These are phyloP conservation scores for Aspergillus biplanus DNA, from an alignment of 495 filamentous ascomycete genomes.

Conservation along the genomic window DNA sequence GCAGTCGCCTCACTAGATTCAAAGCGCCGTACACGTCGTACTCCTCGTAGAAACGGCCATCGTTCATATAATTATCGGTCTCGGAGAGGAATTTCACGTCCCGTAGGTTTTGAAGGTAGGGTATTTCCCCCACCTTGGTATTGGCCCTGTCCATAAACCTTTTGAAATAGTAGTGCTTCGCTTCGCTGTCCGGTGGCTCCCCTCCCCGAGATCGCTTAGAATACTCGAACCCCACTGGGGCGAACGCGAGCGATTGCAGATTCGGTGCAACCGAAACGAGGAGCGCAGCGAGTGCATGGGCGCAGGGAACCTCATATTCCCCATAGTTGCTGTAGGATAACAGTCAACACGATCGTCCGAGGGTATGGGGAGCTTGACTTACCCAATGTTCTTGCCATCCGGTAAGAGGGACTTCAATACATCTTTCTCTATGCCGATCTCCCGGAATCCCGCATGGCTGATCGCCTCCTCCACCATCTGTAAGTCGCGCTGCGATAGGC, in stretches of 20 bases:
- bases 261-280: not conserved
- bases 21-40: not conserved
- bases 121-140: not conserved
- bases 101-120: conserved; percentile 1
- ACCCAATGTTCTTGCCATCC: no score
- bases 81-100: conserved; percentile 1
- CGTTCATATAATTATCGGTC: not conserved
- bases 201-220: not conserved
- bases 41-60: conserved; percentile 1
- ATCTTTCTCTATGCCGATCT: no score
- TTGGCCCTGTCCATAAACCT: not conserved
- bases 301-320: not conserved
- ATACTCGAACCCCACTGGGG: not conserved
- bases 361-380: not conserved
- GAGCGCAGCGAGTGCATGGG: not conserved
- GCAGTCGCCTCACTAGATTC: not conserved
- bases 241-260: not conserved
- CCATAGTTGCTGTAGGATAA: not conserved
- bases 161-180: not conserved
- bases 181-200: not conserved
- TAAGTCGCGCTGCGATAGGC: no score
- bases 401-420: no score
- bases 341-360: not conserved
- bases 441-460: no score
- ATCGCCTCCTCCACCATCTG: no score